Base-by-base conservation (phyloP, 345 rosid genomes). In the Arabis hirsuta region DNA sequence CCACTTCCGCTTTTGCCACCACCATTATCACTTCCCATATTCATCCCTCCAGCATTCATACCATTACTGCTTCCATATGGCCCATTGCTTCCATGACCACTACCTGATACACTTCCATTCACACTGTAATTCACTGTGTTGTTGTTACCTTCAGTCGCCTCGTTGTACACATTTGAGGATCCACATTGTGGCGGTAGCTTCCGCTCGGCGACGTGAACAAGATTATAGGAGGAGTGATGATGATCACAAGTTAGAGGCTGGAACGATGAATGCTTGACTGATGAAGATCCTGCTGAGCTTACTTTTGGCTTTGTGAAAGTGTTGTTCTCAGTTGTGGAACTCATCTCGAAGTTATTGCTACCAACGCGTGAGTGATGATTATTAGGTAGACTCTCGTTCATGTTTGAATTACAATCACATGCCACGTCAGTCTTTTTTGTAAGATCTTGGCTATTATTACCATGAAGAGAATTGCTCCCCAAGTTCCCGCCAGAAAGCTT, bases 101-200 rank as follows among this genome's bases (percentile, higher is more conserved):
- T 91, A 51, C 93, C 86, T 5, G 86, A 78, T 75, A 62, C 84
- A 64, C 89, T 87, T 53, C 88, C 91, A 78, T 87, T 86, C 62
- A 87, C 84, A 74, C 90, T 88, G 72, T 51, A 77, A 69, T 86
- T 88, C 54, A 88, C 81, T 31, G 79, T 38, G 62, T 60, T 71
- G 80, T 64, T 69, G 58, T 70, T 76, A 71, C 67, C 76, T 55
- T 76, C 79, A 20, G 7, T n/a, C 31, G 32, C 38, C 19, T 76
- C 79, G 39, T 76, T 76, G 76, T 76, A 76, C 12, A 63, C 67
- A 42, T 76, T 76, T 31, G 79, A 76, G 29, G 75, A 76, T 62
- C 79, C 79, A 42, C 64, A 62, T 38, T 76, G 79, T 16, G 75
- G 71, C 1, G 71, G 76, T 48, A 76, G 39, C 71, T 76, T 76